phyloP scores from a whole-genome alignment of 768 basidiomycete genomes.

The Boletus coccyginus region DNA sequence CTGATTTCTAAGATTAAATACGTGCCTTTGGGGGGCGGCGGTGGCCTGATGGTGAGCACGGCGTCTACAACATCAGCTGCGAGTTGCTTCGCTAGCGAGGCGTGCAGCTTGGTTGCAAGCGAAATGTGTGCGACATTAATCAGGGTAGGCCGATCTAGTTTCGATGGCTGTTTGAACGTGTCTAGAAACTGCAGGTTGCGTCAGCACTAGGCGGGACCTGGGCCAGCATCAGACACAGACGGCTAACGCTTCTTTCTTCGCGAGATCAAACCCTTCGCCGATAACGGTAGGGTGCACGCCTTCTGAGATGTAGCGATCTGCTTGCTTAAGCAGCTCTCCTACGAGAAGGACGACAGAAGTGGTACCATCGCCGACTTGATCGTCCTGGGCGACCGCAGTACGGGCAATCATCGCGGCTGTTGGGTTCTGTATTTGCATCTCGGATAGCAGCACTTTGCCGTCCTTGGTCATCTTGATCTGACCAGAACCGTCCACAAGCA shows the following conservation, averaged over 20 bases:
- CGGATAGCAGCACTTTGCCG: constrained; percentile 95
- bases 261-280: constrained; percentile 93
- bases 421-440: constrained; percentile 99
- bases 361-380: constrained; percentile 98
- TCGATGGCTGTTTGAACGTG: constrained; percentile 73
- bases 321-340: constrained; percentile 94
- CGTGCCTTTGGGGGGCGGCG: constrained; percentile 58
- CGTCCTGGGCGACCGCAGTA: constrained; percentile 97
- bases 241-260: constrained; percentile 90
- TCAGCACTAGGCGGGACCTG: constrained; percentile 17
- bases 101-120: constrained; percentile 88
- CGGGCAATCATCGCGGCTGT: constrained; percentile 99
- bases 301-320: constrained; percentile 96
- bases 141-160: constrained; percentile 85
- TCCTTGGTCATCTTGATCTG: constrained; percentile 99
- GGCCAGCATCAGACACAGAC: constrained; percentile 46
- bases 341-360: constrained; percentile 96
- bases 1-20: constrained; percentile 22
- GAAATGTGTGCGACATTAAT: constrained; percentile 96
- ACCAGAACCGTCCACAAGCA: constrained; percentile 98
- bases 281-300: constrained; percentile 98
- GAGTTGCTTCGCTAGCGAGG: constrained; percentile 78
- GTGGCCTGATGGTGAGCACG: constrained; percentile 81
- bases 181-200: constrained; percentile 76
- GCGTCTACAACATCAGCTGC: constrained; percentile 95